Evolutionary conservation across 352 stramenopile genomes (phyloP).

Genomic region (Elongisporangium senticosum): DNA sequence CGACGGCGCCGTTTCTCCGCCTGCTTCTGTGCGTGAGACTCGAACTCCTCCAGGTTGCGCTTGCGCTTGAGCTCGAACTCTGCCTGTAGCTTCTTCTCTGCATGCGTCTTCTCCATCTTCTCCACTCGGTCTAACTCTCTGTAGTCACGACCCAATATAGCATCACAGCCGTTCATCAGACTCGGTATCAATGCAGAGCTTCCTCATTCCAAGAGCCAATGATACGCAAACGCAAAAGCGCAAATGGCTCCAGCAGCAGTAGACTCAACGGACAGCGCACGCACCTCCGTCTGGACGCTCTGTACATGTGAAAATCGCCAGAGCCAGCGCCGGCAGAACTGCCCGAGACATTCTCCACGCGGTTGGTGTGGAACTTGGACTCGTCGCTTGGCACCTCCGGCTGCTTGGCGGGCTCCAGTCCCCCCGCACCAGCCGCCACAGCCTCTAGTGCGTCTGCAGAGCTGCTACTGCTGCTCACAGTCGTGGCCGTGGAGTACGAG

Average conservation of each 20-base stretch:
- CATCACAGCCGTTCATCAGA: not conserved
- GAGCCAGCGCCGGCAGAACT: conserved; percentile 91
- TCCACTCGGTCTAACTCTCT: conserved; percentile 91
- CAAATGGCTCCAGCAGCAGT: not conserved
- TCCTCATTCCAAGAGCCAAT: not conserved
- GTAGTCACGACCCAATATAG: not conserved
- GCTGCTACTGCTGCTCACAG: conserved; percentile 2
- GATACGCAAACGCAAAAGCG: not conserved
- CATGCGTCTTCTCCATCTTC: conserved; percentile 81
- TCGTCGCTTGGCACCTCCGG: conserved; percentile 14
- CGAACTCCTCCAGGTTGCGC: conserved; percentile 61
- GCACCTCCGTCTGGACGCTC: conserved; percentile 83
- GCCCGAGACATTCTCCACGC: conserved; percentile 94
- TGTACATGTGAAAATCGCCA: conserved; percentile 97
- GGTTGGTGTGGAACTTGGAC: conserved; percentile 50
- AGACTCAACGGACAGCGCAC: not conserved
- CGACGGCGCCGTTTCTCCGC: conserved; percentile 70
- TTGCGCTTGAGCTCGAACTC: conserved; percentile 69
- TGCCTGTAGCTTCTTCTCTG: conserved; percentile 47
- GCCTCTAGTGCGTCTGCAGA: conserved; percentile 7
- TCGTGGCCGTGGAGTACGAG: conserved; percentile 33
- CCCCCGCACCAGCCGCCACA: conserved; percentile 1
- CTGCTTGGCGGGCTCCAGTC: not conserved
- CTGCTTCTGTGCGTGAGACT: conserved; percentile 61
- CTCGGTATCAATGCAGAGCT: not conserved